These are phyloP conservation scores for Fusarium albidum DNA, from an alignment of 2,329 filamentous ascomycete genomes.

Conservation along the genomic window DNA sequence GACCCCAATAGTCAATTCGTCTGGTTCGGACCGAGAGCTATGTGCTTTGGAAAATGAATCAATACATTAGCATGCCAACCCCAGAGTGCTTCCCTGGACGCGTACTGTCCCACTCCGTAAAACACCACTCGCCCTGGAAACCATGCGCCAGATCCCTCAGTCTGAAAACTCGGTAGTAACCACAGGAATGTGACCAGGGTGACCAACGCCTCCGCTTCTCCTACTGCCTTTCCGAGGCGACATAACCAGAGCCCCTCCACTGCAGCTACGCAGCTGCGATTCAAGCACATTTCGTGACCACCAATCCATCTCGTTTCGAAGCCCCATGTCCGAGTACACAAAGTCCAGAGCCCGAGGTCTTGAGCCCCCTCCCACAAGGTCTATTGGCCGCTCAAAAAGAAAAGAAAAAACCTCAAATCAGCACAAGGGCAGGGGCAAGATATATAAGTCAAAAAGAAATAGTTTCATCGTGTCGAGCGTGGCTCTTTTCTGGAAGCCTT, in stretches of 20 bases:
- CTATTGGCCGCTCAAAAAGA: constrained; percentile 28
- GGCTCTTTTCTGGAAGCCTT: constrained; percentile 17
- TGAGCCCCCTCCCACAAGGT: constrained; percentile 29
- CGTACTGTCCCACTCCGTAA: constrained; percentile 29
- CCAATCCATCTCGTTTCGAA: constrained; percentile 24
- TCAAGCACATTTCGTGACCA: constrained; percentile 11
- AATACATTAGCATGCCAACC: constrained; percentile 29
- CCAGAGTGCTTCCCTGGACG: constrained; percentile 14
- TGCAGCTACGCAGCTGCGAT: constrained; percentile 18
- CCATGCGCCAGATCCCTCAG: constrained; percentile 30
- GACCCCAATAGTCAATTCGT: constrained; percentile 28
- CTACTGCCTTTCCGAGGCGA: constrained; percentile 13
- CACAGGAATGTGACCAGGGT: constrained; percentile 27
- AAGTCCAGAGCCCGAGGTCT: constrained; percentile 26
- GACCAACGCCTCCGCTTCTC: constrained; percentile 8
- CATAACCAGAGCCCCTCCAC: constrained; percentile 10
- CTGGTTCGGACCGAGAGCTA: constrained; percentile 27
- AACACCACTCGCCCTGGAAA: constrained; percentile 34
- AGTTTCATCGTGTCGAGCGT: constrained; percentile 23
- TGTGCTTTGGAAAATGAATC: constrained; percentile 25
- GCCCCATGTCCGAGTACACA: constrained; percentile 22
- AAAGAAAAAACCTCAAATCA: constrained; percentile 17
- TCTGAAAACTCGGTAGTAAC: constrained; percentile 16
- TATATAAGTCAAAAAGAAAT: constrained; percentile 20
- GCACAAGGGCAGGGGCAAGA: constrained; percentile 21